Percentiles rank a stretch among this genome's conserved stretches.
Conservation (phyloP, 805 yeast genomes). For the Metschnikowia corniflorae region DNA sequence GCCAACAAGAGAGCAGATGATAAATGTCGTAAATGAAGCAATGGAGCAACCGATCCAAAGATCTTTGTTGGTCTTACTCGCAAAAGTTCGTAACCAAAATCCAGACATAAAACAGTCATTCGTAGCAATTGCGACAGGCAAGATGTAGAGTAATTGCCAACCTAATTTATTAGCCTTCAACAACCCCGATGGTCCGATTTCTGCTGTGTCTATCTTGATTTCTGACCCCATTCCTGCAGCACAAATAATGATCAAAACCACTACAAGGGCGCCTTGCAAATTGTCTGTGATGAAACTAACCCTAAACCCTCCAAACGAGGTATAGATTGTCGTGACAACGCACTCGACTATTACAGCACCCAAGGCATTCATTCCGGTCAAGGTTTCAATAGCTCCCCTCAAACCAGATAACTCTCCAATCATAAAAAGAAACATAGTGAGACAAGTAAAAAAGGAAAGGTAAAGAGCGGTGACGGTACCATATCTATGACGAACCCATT, state of each 20-base stretch:
- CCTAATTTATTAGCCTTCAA: slow-evolving; percentile 68
- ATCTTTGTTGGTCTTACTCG: slow-evolving; percentile 74
- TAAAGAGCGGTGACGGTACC: slow-evolving; percentile 72
- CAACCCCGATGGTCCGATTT: slow-evolving; percentile 61
- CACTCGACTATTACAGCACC: slow-evolving; percentile 84
- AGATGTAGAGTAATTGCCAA: slow-evolving; percentile 84
- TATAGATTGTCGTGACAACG: slow-evolving; percentile 81
- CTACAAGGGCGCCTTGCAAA: slow-evolving; percentile 73
- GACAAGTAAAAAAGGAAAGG: slow-evolving; percentile 73
- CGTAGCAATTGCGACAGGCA: slow-evolving; percentile 82
- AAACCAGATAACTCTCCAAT: slow-evolving; percentile 83
- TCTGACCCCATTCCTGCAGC: slow-evolving; percentile 76
- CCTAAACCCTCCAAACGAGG: slow-evolving; percentile 83
- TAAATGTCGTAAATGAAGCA: slow-evolving; percentile 65
- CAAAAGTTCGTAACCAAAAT: slow-evolving; percentile 92
- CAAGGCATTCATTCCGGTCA: slow-evolving; percentile 75
- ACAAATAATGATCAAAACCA: slow-evolving; percentile 64
- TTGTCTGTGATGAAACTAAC: slow-evolving; percentile 87
- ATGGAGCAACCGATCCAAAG: slow-evolving; percentile 69
- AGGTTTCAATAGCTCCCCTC: slow-evolving; percentile 67
- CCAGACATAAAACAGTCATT: slow-evolving; percentile 90
- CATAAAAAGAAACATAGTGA: slow-evolving; percentile 84
- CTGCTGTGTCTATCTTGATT: slow-evolving; percentile 59
- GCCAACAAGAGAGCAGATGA: slow-evolving; percentile 70
- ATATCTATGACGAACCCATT: slow-evolving; percentile 86